Evolutionary conservation across 2,329 filamentous ascomycete species (phyloP), one percentile per base, ranked within the genome.

Genomic region (Apiospora hydei): DNA sequence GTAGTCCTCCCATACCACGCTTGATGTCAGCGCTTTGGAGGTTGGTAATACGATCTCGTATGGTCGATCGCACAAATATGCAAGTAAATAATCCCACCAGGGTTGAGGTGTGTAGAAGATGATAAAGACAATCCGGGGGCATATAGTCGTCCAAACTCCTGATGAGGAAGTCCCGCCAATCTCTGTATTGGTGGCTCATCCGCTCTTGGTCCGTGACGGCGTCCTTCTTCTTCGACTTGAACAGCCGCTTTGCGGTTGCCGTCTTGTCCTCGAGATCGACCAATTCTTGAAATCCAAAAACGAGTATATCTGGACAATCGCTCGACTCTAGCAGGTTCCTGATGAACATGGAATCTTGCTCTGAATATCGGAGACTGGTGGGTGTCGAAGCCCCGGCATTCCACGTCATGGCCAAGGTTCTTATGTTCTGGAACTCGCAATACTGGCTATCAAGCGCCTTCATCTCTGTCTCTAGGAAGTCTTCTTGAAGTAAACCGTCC

Each of bases 271-370:
- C 96, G 10, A 99, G 86, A 79, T 99, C 96, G 4, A 99, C 96
- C n/a, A 99, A 88, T 82, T 99, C 96, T 82, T 99, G 96, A 81
- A 99, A 99, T 1, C 95, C 96, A 85, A 99, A 99, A 0, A 98
- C 90, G 2, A 98, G 84, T 69, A 99, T 95, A 77, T 98, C 96
- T 0, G 96, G 94, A 10, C 93, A 91, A 51, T 92, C 89, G 74
- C 93, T 91, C n/a, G 89, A 89, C 75, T 92, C 89, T 38, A 99
- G 86, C 21, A 97, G 88, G 72, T 96, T 90, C 75, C 91, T 90
- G 78, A 98, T 93, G 81, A 98, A 98, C 61, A 88, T 87, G 14
- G 89, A 89, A 77, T 97, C 94, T 70, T 89, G 84, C 43, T 90
- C 88, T 1, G 90, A 90, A 74, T 93, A 90, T 71, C 93, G 89